phyloP scores from a whole-genome alignment of 371 early-diverging fungal genomes.

The Mucor velutinosus region DNA sequence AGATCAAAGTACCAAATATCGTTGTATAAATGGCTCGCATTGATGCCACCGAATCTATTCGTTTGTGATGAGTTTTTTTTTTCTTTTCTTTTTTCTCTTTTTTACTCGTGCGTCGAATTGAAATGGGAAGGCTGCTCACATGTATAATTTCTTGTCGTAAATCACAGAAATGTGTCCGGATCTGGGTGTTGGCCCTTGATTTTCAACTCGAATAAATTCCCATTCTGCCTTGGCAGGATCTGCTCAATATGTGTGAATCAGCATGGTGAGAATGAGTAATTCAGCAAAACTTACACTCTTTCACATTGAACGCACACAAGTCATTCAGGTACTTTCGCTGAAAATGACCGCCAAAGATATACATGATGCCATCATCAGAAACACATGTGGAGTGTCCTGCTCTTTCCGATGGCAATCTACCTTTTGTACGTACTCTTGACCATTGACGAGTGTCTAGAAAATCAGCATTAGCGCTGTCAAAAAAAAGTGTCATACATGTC shows the following conservation, averaged over 20 bases:
- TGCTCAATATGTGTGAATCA: background rate
- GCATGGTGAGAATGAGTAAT: background rate
- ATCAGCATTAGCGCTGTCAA: background rate
- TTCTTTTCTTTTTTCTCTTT: too few relatives aligned
- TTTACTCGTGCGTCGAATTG: background rate
- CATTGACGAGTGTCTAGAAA: slow-evolving; percentile 43
- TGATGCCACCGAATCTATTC: slow-evolving; percentile 66
- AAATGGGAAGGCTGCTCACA: slow-evolving; percentile 32
- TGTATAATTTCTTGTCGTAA: slow-evolving; percentile 48
- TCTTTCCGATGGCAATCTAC: slow-evolving; percentile 58
- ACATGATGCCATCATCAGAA: slow-evolving; percentile 58
- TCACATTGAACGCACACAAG: slow-evolving; percentile 61
- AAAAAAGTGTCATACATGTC: background rate
- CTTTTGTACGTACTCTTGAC: slow-evolving; percentile 51
- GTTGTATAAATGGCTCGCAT: slow-evolving; percentile 62
- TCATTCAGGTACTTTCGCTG: slow-evolving; percentile 65
- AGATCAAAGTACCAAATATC: slow-evolving; percentile 71
- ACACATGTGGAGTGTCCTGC: slow-evolving; percentile 63
- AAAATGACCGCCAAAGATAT: slow-evolving; percentile 64
- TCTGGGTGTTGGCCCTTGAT: slow-evolving; percentile 49
- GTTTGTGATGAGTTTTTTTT: background rate
- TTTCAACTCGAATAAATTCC: slow-evolving; percentile 39
- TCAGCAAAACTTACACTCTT: slow-evolving; percentile 37
- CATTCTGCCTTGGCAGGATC: slow-evolving; percentile 48
- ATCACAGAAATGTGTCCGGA: slow-evolving; percentile 53